These are phyloP conservation scores for Fusarium anthophilum DNA, from an alignment of 2,329 filamentous ascomycete genomes.

Conservation along the genomic window DNA sequence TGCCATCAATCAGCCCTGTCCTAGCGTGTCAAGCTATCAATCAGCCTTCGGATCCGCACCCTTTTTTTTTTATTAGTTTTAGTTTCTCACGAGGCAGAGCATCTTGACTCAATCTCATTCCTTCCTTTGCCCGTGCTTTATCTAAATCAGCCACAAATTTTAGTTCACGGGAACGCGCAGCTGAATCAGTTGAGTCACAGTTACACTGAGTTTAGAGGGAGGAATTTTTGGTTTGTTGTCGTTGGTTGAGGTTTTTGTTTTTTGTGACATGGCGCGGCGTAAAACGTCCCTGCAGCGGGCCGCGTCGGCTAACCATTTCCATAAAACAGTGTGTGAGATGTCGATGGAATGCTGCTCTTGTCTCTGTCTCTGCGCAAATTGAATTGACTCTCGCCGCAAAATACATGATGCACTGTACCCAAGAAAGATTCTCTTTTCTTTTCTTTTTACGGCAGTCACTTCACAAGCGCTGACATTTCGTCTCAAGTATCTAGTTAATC, in stretches of 20 bases:
- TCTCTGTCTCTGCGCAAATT: neutral
- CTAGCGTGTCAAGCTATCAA: slow-evolving; percentile 3
- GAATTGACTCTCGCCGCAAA: neutral
- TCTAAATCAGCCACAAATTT: neutral
- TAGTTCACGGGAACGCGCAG: neutral
- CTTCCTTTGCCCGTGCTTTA: neutral
- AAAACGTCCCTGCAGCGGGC: slow-evolving; percentile 39
- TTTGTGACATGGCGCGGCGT: slow-evolving; percentile 1
- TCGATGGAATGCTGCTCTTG: neutral
- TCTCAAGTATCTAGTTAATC: neutral
- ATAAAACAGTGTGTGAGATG: neutral
- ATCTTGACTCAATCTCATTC: slow-evolving; percentile 3
- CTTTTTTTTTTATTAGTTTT: too few relatives aligned
- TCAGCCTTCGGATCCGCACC: slow-evolving; percentile 4
- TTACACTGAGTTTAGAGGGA: neutral
- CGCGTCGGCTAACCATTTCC: slow-evolving; percentile 35
- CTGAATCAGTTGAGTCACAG: neutral
- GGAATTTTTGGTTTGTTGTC: neutral
- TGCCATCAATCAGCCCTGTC: slow-evolving; percentile 6
- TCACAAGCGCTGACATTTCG: neutral
- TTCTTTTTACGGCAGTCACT: neutral
- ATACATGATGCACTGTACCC: neutral
- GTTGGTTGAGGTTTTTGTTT: neutral
- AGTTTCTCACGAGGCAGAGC: neutral
- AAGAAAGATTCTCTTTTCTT: neutral